Conservation (phyloP, 2,329 filamentous ascomycete genomes). For the Talaromyces sp. region DNA sequence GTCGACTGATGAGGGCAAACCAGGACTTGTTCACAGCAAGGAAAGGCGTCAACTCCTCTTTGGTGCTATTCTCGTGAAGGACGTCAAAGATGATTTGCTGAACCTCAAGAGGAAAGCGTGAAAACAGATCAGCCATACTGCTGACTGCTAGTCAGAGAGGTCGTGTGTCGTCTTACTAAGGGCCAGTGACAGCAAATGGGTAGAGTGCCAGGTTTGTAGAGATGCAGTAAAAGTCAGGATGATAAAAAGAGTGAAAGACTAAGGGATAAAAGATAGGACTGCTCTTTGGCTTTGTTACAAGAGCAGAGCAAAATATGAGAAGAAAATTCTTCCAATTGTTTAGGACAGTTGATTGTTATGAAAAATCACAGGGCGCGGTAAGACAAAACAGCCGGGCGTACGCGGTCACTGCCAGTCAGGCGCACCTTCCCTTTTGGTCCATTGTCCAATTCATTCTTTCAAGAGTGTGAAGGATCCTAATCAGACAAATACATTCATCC, state of each 20-base stretch:
- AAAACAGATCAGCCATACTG: neutral
- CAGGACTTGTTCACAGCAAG: conserved; percentile 10
- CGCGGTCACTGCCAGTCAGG: neutral
- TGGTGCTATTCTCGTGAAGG: neutral
- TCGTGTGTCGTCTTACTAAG: neutral
- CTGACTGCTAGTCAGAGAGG: neutral
- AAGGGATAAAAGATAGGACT: neutral
- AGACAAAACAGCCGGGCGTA: neutral
- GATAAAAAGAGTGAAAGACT: neutral
- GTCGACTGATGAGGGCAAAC: neutral
- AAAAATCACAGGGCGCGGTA: neutral
- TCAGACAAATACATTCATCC: neutral
- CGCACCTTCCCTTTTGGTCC: neutral
- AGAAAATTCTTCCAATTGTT: neutral
- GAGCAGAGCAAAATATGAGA: neutral
- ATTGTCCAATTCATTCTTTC: neutral
- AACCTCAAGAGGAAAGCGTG: conserved; percentile 4
- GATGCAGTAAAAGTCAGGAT: neutral
- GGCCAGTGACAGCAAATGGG: no score
- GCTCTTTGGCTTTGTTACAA: neutral
- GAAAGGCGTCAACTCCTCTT: neutral
- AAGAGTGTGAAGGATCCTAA: neutral
- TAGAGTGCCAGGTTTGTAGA: neutral
- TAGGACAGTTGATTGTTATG: neutral
- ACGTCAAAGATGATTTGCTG: neutral